Evolutionary conservation across 192 early-diverging fungal genomes (phyloP).

Genomic region (Spinellus fusiger): DNA sequence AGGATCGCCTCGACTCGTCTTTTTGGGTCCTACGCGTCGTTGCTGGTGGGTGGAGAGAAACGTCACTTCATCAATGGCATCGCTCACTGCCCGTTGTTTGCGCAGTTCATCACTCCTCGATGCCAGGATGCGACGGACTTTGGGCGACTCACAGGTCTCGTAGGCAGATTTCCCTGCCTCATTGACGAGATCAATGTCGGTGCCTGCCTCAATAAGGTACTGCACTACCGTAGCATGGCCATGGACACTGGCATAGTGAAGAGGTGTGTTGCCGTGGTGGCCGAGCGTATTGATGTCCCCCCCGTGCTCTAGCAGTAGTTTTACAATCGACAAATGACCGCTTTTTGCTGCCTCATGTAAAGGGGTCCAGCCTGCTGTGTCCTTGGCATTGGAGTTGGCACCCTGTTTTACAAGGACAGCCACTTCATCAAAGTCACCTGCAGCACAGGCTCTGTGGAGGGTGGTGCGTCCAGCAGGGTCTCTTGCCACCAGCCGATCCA

Average conservation of each 20-base stretch:
- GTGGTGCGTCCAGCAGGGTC: slow-evolving; percentile 44
- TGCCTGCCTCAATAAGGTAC: slow-evolving; percentile 40
- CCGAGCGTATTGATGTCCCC: slow-evolving; percentile 55
- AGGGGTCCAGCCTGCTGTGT: slow-evolving; percentile 61
- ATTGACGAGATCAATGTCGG: slow-evolving; percentile 39
- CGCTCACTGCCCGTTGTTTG: slow-evolving; percentile 16
- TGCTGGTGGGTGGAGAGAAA: slow-evolving; percentile 15
- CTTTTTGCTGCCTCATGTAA: slow-evolving; percentile 48
- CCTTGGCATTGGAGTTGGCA: slow-evolving; percentile 59
- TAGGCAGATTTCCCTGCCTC: slow-evolving; percentile 51
- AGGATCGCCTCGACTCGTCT: not conserved
- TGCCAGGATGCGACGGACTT: slow-evolving; percentile 14
- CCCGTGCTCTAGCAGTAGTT: slow-evolving; percentile 46
- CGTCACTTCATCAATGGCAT: slow-evolving; percentile 24
- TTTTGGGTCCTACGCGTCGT: not conserved
- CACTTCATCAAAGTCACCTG: slow-evolving; percentile 45
- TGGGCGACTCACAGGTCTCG: slow-evolving; percentile 32
- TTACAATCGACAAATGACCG: slow-evolving; percentile 40
- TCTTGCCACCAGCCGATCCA: slow-evolving; percentile 29
- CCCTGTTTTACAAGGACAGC: slow-evolving; percentile 49
- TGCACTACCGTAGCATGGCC: slow-evolving; percentile 42
- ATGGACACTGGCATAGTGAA: slow-evolving; percentile 63
- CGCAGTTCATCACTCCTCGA: slow-evolving; percentile 21
- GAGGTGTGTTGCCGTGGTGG: slow-evolving; percentile 51
- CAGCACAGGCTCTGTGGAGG: slow-evolving; percentile 43